Evolutionary conservation across 225 moss, liverwort and hornwort genomes (phyloP).

Genomic region (Physcomitrellopsis africana): DNA sequence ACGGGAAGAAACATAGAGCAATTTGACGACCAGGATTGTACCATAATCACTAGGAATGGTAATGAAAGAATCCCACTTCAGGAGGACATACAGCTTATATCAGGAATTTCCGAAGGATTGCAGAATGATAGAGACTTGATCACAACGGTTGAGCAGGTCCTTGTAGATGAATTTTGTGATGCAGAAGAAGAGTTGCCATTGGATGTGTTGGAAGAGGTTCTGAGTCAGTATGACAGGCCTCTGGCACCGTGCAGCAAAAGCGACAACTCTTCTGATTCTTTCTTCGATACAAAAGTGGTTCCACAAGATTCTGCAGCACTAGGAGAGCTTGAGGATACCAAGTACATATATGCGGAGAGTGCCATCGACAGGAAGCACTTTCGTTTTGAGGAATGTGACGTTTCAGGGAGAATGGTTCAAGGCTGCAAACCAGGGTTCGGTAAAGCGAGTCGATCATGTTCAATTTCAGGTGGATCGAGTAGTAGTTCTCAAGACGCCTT

Average conservation of each 20-base stretch:
- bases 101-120: constrained; percentile 21
- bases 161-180: constrained; percentile 36
- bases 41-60: neutral
- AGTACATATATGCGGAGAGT: constrained; percentile 24
- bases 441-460: constrained; percentile 20
- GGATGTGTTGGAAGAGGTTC: constrained; percentile 50
- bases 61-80: neutral
- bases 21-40: constrained; percentile 15
- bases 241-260: constrained; percentile 8
- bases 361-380: constrained; percentile 8
- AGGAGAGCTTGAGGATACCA: constrained; percentile 27
- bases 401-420: constrained; percentile 11
- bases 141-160: neutral
- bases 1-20: constrained; percentile 4
- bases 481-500: constrained; percentile 25
- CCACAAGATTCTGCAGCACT: neutral
- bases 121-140: constrained; percentile 11
- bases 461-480: constrained; percentile 13
- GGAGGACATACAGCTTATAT: neutral
- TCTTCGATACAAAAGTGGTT: neutral
- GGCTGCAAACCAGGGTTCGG: constrained; percentile 1
- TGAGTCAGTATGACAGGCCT: constrained; percentile 52
- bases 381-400: constrained; percentile 29
- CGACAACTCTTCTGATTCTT: constrained; percentile 10
- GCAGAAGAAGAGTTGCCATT: constrained; percentile 38